Evolutionary conservation across 331 rosid species (phyloP), one percentile per base, ranked within the genome.

Genomic region (Prunus yedoensis): DNA sequence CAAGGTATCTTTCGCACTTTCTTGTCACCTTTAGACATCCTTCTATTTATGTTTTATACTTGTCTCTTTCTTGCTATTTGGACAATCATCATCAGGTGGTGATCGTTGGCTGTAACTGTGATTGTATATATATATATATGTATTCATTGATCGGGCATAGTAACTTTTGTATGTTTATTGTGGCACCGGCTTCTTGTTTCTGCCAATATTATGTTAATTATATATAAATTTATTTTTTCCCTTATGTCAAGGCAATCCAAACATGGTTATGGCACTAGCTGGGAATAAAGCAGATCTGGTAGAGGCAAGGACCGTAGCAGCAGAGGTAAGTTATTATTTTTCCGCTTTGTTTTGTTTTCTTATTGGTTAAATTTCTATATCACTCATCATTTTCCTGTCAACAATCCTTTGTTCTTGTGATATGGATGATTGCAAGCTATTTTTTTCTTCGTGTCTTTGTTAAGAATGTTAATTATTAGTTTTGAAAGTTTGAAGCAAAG

Each of bases 231-330:
- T 5, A 28, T 80, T 32, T 43, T 11, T 68, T 16, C 8, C 18
- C 27, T 0, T 46, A 60, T 28, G 78, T 23, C 63, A 80, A 83
- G 91, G 91, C 72, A 87, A 87, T 71, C 89, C 89, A 38, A 87
- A 78, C 76, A 87, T 87, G 91, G 91, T 87, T 73, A 85, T 87
- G 91, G 91, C 91, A 71, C 83, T 87, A 51, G 91, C 91, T 71
- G 91, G 91, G 69, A 87, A 87, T 43, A 87, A 87, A 82, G 82
- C 91, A 21, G 91, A 87, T 80, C 64, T 87, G 74, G 75, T 85
- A 49, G 91, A 87, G 73, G 57, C 87, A 10, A 85, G 83, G 82
- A 82, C 80, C 51, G 91, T 87, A 83, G 71, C 78, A 46, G 80
- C 87, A 58, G 91, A 87, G 89, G 91, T 79, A 85, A 85, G 81